Conservation (phyloP, 768 basidiomycete genomes). For the Scleroderma bovista region DNA sequence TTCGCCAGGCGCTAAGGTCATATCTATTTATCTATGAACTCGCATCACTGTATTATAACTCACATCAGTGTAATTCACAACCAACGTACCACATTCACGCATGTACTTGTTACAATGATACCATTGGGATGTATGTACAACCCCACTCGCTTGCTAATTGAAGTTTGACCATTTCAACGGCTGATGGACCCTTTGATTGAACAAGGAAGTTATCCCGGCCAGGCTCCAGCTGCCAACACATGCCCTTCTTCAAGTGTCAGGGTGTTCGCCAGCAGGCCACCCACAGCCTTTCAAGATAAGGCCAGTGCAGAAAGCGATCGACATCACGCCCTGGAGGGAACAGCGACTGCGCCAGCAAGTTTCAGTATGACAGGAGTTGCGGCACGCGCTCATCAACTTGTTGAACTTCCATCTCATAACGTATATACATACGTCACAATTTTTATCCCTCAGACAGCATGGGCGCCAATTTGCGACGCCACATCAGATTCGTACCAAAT, state of each 20-base stretch:
- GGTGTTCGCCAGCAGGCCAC: no score
- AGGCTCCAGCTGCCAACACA: no score
- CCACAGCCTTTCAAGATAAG: no score
- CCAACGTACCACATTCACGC: conserved; percentile 4
- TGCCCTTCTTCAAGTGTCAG: no score
- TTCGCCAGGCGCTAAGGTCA: conserved; percentile 15
- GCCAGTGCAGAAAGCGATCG: no score
- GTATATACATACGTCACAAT: conserved; percentile 1
- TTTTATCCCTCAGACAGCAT: neutral
- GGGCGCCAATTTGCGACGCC: no score
- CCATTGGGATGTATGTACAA: neutral
- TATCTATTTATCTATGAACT: conserved; percentile 19
- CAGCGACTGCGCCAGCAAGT: neutral
- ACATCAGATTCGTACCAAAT: no score
- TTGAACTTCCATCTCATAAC: neutral
- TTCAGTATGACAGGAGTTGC: neutral
- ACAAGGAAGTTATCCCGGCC: no score
- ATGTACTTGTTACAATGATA: neutral
- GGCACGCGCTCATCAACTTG: neutral
- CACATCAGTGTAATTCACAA: conserved; percentile 17
- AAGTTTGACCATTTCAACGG: no score
- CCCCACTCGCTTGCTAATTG: no score
- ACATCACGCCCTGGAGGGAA: no score
- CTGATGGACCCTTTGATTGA: no score
- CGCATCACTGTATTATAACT: conserved; percentile 2